A percentile compares a stretch with the other conserved stretches of the same genome.
Evolutionary conservation across 768 basidiomycete species (phyloP).

Genomic region (Galerina sulciceps): DNA sequence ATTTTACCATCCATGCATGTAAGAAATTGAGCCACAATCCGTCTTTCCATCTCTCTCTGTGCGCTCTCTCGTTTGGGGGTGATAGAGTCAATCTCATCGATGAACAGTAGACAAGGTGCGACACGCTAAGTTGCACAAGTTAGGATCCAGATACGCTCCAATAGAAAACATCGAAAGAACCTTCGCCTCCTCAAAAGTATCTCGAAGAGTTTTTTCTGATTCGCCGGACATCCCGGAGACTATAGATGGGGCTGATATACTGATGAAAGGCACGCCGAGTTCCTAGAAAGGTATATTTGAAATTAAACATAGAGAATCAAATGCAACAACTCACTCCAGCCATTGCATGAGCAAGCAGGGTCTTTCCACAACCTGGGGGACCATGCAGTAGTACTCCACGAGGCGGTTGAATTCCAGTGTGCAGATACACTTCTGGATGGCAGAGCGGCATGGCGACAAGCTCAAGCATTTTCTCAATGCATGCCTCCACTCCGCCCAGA

Average conservation of each 20-base stretch:
- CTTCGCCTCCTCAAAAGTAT: constrained; percentile 97
- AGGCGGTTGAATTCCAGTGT: constrained; percentile 92
- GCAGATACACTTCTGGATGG: constrained; percentile 94
- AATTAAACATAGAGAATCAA: neutral
- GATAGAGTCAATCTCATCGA: constrained; percentile 98
- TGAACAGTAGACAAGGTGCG: constrained; percentile 93
- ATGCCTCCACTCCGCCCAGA: constrained; percentile 85
- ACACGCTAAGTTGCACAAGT: constrained; percentile 54
- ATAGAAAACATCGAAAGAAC: neutral
- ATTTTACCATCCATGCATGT: constrained; percentile 97
- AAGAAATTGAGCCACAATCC: constrained; percentile 96
- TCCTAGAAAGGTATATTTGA: constrained; percentile 55
- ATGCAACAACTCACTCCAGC: constrained; percentile 70
- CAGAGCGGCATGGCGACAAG: constrained; percentile 95
- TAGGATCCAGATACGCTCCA: neutral
- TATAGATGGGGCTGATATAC: constrained; percentile 91
- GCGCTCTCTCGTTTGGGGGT: constrained; percentile 98
- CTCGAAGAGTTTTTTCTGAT: constrained; percentile 93
- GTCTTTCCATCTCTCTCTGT: constrained; percentile 96
- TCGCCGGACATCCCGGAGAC: constrained; percentile 99
- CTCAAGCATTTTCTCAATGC: constrained; percentile 92
- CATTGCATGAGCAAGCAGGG: constrained; percentile 90
- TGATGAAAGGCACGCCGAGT: constrained; percentile 91
- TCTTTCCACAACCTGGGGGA: constrained; percentile 97
- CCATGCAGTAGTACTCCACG: constrained; percentile 93